Evolutionary conservation across 139 green algal species (phyloP), one percentile per base, ranked within the genome.

Genomic region (Nannochloris sp.): DNA sequence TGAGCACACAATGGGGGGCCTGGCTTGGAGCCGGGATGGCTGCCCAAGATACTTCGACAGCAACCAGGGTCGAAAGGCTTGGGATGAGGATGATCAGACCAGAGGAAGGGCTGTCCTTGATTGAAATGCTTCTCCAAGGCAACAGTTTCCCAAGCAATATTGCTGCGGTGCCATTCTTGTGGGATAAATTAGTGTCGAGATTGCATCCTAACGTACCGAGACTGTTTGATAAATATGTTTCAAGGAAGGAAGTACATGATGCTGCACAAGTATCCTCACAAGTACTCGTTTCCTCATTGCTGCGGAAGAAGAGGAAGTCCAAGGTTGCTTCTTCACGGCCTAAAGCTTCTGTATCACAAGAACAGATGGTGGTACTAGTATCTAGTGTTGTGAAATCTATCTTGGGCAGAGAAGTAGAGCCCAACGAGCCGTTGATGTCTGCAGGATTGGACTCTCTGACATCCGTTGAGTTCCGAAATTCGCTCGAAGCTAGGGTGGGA

Each of bases 371-470:
- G 10, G 46, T 7, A 19, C 24, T 53, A 25, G 46, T 53, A 12
- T 25, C 43, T 18, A 40, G 44, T 14, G 62, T 63, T 18, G 69
- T 62, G n/a, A 43, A 27, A 5, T 44, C 51, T 29, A 80, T 89
- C 48, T 61, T 90, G 18, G 71, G 61, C 51, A 51, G 18, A 12
- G 62, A 76, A 7, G n/a, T 76, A 12, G 24, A 34, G 14, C 2
- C 25, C 2, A 16, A 36, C 9, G 48, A 72, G 58, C 79, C 79
- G 1, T 60, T 86, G 19, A 81, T 85, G 66, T 79, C 78, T 11
- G 81, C 81, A 5, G 80, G 80, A 4, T 68, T 88, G 43, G 81
- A 88, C 57, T 85, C 76, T 25, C 44, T 88, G 19, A 62, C 68
- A 21, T 69, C 71, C 4, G 58, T 73, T 2, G 65, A 78, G 23